Evolutionary conservation across 495 filamentous ascomycete species (phyloP).

Genomic region (Penicillium mononematosum): DNA sequence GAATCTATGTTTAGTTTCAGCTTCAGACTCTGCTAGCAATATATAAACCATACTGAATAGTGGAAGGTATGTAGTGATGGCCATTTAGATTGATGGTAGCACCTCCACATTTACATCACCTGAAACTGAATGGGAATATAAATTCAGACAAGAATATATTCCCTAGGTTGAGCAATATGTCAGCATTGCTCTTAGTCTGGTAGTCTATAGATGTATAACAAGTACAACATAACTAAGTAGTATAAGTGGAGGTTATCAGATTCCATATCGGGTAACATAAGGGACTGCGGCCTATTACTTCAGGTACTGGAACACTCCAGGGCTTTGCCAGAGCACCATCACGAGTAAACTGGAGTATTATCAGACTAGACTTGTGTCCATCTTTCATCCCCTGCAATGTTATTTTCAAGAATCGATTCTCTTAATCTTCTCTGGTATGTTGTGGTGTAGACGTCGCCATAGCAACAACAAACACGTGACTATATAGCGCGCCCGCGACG

Average conservation of each 20-base stretch:
- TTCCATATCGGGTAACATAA: background rate
- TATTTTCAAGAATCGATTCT: background rate
- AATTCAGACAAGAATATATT: background rate
- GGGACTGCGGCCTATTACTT: background rate
- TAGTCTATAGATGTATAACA: background rate
- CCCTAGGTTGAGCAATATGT: background rate
- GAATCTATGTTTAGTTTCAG: too few relatives aligned
- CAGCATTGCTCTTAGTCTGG: background rate
- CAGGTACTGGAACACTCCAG: background rate
- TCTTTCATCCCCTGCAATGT: background rate
- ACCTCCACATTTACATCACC: too few relatives aligned
- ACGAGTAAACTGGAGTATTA: background rate
- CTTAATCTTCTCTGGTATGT: conserved; percentile 14
- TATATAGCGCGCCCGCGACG: conserved; percentile 19
- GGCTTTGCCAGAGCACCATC: background rate
- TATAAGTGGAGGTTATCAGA: conserved; percentile 5
- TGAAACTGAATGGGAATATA: background rate
- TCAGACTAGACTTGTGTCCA: background rate
- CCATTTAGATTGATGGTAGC: too few relatives aligned
- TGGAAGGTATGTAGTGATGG: too few relatives aligned
- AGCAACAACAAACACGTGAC: conserved; percentile 25
- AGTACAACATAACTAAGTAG: too few relatives aligned
- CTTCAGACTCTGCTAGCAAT: too few relatives aligned
- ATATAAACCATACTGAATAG: too few relatives aligned
- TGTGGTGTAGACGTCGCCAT: conserved; percentile 23